phyloP scores from a whole-genome alignment of 2,329 filamentous ascomycete species.

The Arthrinium puccinioides region DNA sequence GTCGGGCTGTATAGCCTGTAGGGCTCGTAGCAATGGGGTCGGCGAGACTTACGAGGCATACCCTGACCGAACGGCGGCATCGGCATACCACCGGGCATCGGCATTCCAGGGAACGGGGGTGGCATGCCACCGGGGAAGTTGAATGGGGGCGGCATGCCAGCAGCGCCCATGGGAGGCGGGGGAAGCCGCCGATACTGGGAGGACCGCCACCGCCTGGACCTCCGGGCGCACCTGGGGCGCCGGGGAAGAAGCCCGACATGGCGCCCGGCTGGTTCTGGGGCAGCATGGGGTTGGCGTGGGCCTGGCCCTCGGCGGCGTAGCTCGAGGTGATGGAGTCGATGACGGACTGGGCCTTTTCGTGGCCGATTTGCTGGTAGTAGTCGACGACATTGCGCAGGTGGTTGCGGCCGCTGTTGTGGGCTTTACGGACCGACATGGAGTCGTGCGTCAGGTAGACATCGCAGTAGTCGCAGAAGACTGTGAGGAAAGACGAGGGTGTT shows the following conservation, averaged over 20 bases:
- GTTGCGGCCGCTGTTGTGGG: constrained; percentile 94
- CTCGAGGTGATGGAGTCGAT: constrained; percentile 97
- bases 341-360: constrained; percentile 96
- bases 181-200: constrained; percentile 32
- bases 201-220: constrained; percentile 41
- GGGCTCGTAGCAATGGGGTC: constrained; percentile 4
- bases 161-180: constrained; percentile 28
- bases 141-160: constrained; percentile 45
- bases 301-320: constrained; percentile 90
- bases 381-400: constrained; percentile 96
- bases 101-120: constrained; percentile 27
- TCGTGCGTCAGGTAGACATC: constrained; percentile 99
- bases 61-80: constrained; percentile 18
- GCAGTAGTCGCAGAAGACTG: constrained; percentile 94
- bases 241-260: constrained; percentile 23
- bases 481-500: constrained; percentile 9
- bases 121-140: constrained; percentile 39
- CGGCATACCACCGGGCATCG: constrained; percentile 9
- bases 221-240: constrained; percentile 30
- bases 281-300: constrained; percentile 77
- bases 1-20: no score
- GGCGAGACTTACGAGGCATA: constrained; percentile 45
- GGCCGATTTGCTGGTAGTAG: constrained; percentile 98
- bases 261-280: constrained; percentile 58
- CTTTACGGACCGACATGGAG: constrained; percentile 98